These are phyloP conservation scores for Phaffomyces thermotolerans DNA, from an alignment of 805 yeast genomes.

Conservation along the genomic window DNA sequence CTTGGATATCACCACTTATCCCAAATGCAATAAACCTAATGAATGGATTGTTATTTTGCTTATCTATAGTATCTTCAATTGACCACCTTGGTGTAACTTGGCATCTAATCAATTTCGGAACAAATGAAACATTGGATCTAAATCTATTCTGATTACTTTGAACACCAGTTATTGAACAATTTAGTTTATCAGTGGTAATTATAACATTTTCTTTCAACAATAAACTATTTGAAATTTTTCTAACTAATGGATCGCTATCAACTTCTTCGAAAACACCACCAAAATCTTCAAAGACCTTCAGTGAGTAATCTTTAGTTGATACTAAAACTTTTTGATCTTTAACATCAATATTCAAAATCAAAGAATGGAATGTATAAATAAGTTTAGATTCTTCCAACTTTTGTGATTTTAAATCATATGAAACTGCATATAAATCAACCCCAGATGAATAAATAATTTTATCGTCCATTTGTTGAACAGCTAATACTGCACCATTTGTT, in stretches of 20 bases:
- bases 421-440: slow-evolving; percentile 5
- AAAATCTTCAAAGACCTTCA: slow-evolving; percentile 14
- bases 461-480: slow-evolving; percentile 14
- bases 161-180: slow-evolving; percentile 13
- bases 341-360: slow-evolving; percentile 20
- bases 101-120: slow-evolving; percentile 27
- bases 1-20: slow-evolving; percentile 30
- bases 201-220: slow-evolving; percentile 6
- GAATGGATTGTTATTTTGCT: not conserved
- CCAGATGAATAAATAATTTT: slow-evolving; percentile 16
- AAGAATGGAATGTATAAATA: slow-evolving; percentile 6
- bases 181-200: slow-evolving; percentile 19
- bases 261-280: slow-evolving; percentile 9
- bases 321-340: slow-evolving; percentile 18
- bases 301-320: slow-evolving; percentile 25
- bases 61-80: too few species aligned
- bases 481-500: slow-evolving; percentile 18
- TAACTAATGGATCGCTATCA: slow-evolving; percentile 13
- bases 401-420: slow-evolving; percentile 11
- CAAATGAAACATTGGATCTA: slow-evolving; percentile 20
- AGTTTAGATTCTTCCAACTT: slow-evolving; percentile 12
- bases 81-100: slow-evolving; percentile 29
- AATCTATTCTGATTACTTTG: slow-evolving; percentile 12
- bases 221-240: slow-evolving; percentile 17
- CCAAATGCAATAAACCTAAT: slow-evolving; percentile 26